These are phyloP conservation scores for Diospyros lotus DNA, from an alignment of 148 eudicot genomes.

Conservation along the genomic window DNA sequence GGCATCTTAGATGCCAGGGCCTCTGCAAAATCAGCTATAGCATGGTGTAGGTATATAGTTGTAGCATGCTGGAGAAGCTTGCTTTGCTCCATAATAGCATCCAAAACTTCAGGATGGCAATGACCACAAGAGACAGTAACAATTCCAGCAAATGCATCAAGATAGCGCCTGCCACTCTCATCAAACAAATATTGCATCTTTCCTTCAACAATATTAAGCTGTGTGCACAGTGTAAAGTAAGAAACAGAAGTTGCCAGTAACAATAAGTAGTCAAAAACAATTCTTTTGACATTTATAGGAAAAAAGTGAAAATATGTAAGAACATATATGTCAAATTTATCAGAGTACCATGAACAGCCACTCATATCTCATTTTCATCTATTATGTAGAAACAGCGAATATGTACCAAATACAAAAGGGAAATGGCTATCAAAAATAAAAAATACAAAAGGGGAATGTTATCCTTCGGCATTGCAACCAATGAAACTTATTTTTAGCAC, in stretches of 20 bases:
- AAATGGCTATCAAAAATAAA: not conserved
- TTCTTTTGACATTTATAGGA: not conserved
- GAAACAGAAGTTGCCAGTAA: not conserved
- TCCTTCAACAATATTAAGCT: slow-evolving; percentile 97
- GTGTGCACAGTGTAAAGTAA: slow-evolving; percentile 16
- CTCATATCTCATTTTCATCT: not conserved
- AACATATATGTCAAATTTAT: not conserved
- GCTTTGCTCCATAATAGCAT: slow-evolving; percentile 76
- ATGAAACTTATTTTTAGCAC: no score
- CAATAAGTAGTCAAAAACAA: no score
- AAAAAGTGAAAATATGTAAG: not conserved
- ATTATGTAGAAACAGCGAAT: not conserved
- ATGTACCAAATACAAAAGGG: not conserved
- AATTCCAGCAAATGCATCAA: slow-evolving; percentile 98
- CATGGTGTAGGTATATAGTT: slow-evolving; percentile 90
- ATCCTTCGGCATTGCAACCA: no score
- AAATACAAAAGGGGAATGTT: no score
- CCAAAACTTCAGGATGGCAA: slow-evolving; percentile 89
- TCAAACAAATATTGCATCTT: slow-evolving; percentile 98
- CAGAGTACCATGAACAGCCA: not conserved
- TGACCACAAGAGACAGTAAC: slow-evolving; percentile 99
- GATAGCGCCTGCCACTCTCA: slow-evolving; percentile 88
- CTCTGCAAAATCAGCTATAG: slow-evolving; percentile 95
- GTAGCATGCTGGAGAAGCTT: slow-evolving; percentile 96
- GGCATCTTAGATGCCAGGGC: slow-evolving; percentile 97